phyloP scores from a whole-genome alignment of 257 asterid genomes.

The Ophiorrhiza pumila region DNA sequence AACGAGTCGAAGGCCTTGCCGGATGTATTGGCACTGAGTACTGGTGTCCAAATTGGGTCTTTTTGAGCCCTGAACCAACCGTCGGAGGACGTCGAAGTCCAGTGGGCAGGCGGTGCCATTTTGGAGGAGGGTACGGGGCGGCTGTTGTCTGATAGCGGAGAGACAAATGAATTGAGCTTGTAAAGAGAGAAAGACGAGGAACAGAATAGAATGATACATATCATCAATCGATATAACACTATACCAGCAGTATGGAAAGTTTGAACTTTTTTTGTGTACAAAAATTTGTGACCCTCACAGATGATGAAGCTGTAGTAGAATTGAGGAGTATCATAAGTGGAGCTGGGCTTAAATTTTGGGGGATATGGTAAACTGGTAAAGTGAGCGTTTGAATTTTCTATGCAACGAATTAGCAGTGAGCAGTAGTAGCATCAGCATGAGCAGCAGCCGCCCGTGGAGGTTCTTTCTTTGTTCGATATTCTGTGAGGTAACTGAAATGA shows the following conservation, averaged over 20 bases:
- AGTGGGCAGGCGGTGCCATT: constrained; percentile 55
- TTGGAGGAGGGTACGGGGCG: constrained; percentile 38
- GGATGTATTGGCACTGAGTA: constrained; percentile 56
- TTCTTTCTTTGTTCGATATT: neutral
- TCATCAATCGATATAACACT: neutral
- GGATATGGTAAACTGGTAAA: no score
- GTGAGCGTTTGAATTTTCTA: no score
- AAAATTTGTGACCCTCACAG: neutral
- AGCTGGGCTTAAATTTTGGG: no score
- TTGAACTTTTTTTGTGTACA: no score
- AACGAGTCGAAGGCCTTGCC: constrained; percentile 68
- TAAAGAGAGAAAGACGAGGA: neutral
- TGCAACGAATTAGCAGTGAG: no score
- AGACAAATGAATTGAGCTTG: constrained; percentile 1
- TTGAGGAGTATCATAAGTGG: no score
- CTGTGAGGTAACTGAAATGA: no score
- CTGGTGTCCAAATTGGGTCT: constrained; percentile 31
- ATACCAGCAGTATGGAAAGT: neutral
- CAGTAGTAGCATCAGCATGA: neutral
- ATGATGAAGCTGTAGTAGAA: no score
- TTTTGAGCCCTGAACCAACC: constrained; percentile 19
- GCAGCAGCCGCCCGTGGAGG: neutral
- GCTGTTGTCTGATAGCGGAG: constrained; percentile 2
- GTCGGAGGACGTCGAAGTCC: constrained; percentile 42
- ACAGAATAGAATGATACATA: constrained; percentile 4